Evolutionary conservation across 2,329 filamentous ascomycete genomes (phyloP), one percentile per base, ranked within the genome.

Genomic region (Sclerotinia glacialis): DNA sequence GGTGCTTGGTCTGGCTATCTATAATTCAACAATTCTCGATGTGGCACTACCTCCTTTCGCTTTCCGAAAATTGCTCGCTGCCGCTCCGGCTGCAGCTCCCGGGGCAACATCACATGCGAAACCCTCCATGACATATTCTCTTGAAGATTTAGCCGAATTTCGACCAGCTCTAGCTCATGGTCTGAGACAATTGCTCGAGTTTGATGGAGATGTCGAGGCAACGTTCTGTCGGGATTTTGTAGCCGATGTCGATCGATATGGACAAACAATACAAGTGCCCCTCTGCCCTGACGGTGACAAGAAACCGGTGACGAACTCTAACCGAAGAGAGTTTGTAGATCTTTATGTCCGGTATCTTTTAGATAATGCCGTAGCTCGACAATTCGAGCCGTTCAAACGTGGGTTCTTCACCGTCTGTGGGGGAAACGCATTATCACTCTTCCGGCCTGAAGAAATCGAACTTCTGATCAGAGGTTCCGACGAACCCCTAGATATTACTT

Each of bases 351-450:
- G 88, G 49, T 90, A 94, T 75, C 77, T 94, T 12, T 85, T 97
- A 14, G 92, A 97, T 73, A 87, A 83, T 8, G 85, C 91, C 0
- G 90, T 97, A 1, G 81, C 85, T 49, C 85, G 91, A 50, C 93
- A 97, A 74, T 97, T 96, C 71, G 92, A 96, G 75, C 93, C 93
- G 0, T 97, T 97, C 82, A 95, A 95, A 76, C 86, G 93, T 65
- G 93, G 93, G 0, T 97, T 97, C 78, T 97, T 92, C 77, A 96
- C 91, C 0, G 92, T 97, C 37, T 96, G 92, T 75, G 91, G 90
- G 46, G 92, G 93, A 46, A 96, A 95, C 75, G 93, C 93, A 0
- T 82, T 97, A 46, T 92, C 89, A 0, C 83, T 97, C 2, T 97
- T 97, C 77, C 86, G 91, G 21, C 90, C 93, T 0, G 93, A 97